Evolutionary conservation across 106 monocot genomes (phyloP).

Genomic region (Platanthera guangdongensis): DNA sequence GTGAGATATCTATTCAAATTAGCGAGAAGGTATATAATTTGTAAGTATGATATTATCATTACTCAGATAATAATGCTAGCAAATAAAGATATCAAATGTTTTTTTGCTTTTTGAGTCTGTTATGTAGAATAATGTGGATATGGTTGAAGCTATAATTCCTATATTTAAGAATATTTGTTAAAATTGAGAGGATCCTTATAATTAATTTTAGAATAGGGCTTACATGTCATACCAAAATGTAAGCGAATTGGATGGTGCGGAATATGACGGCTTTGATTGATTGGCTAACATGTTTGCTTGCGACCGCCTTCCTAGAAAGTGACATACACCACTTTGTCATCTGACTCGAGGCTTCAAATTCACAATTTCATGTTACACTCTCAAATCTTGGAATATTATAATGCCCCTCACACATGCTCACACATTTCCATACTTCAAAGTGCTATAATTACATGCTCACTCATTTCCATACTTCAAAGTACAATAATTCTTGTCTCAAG

Average conservation of each 20-base stretch:
- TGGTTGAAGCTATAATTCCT: background rate
- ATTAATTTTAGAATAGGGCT: background rate
- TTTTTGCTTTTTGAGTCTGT: too few species aligned
- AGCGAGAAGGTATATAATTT: background rate
- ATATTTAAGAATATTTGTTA: background rate
- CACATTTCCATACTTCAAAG: background rate
- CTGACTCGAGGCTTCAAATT: background rate
- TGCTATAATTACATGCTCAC: too few species aligned
- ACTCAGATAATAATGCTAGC: background rate
- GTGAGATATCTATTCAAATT: background rate
- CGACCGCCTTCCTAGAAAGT: background rate
- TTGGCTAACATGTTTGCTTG: background rate
- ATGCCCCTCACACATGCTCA: background rate
- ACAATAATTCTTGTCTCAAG: background rate
- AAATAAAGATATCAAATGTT: background rate
- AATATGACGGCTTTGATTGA: background rate
- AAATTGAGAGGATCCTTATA: background rate
- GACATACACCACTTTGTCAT: background rate
- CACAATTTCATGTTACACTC: background rate
- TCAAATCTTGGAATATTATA: background rate
- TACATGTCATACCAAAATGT: background rate
- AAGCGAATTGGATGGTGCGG: background rate
- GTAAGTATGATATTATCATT: too few species aligned
- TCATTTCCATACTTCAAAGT: background rate
- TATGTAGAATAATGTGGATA: background rate